Conservation (phyloP, 495 filamentous ascomycete species). For the Penicillium fimorum region DNA sequence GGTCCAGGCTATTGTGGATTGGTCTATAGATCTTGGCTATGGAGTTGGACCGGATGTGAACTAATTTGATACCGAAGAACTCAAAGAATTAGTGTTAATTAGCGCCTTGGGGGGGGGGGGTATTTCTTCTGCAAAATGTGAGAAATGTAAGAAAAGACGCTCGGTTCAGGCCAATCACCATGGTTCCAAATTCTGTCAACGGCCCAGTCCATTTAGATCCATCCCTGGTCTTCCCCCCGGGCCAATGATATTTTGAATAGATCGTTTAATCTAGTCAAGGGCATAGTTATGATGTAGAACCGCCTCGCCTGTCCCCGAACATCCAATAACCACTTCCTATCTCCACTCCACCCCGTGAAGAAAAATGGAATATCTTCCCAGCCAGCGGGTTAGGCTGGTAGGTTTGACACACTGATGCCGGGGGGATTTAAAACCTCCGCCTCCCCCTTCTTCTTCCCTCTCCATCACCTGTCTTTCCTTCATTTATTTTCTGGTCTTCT, state of each 20-base stretch:
- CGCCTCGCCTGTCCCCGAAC: slow-evolving; percentile 3
- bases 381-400: slow-evolving; percentile 12
- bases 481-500: slow-evolving; percentile 23
- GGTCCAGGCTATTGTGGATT: slow-evolving; percentile 13
- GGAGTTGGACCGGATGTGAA: slow-evolving; percentile 3
- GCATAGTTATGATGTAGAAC: slow-evolving; percentile 7
- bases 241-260: slow-evolving; percentile 1
- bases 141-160: slow-evolving; percentile 5
- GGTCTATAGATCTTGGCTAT: slow-evolving; percentile 7
- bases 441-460: slow-evolving; percentile 3
- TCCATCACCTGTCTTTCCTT: slow-evolving; percentile 11
- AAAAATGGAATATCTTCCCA: slow-evolving; percentile 4
- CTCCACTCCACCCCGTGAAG: slow-evolving; percentile 6
- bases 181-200: slow-evolving; percentile 12
- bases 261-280: background rate
- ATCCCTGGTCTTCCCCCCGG: slow-evolving; percentile 15
- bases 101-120: background rate
- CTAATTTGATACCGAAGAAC: background rate
- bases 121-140: background rate
- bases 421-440: slow-evolving; percentile 15
- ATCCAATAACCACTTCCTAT: slow-evolving; percentile 4
- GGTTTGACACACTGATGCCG: slow-evolving; percentile 17
- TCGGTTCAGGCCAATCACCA: slow-evolving; percentile 14
- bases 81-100: background rate
- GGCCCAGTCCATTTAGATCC: slow-evolving; percentile 11